Evolutionary conservation across 129 eudicot genomes (phyloP).

Genomic region (Kitagawia praeruptora): DNA sequence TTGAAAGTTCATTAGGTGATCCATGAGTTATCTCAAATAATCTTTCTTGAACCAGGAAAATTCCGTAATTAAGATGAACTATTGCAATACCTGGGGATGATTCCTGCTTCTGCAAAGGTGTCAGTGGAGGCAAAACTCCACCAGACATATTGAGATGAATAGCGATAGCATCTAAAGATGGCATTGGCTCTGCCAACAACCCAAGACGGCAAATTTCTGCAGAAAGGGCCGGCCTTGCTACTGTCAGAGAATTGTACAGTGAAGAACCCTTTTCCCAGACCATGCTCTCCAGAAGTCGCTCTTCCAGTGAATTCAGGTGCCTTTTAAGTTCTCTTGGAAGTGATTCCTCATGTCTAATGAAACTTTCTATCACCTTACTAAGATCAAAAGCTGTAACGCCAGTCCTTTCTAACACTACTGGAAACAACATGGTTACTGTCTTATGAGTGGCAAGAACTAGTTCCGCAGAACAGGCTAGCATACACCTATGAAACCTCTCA

Average conservation of each 20-base stretch:
- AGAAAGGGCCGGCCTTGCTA: constrained; percentile 70
- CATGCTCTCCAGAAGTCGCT: constrained; percentile 90
- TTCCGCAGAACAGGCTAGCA: constrained; percentile 99
- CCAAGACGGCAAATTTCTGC: constrained; percentile 75
- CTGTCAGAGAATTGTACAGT: constrained; percentile 81
- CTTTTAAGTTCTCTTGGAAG: constrained; percentile 88
- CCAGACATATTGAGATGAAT: constrained; percentile 52
- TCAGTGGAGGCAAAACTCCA: constrained; percentile 54
- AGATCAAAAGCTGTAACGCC: constrained; percentile 97
- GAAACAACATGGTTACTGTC: constrained; percentile 96
- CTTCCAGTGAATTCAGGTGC: constrained; percentile 88
- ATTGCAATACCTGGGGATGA: constrained; percentile 40
- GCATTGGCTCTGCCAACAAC: constrained; percentile 96
- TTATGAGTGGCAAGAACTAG: constrained; percentile 96
- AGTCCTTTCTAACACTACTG: constrained; percentile 89
- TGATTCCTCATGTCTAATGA: constrained; percentile 81
- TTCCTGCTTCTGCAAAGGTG: constrained; percentile 59
- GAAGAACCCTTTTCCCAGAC: constrained; percentile 99
- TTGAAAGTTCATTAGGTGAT: neutral
- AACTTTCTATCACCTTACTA: constrained; percentile 97
- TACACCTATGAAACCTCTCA: constrained; percentile 92
- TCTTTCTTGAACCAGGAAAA: neutral
- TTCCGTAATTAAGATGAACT: neutral
- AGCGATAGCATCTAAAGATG: constrained; percentile 86
- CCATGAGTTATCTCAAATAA: neutral